Base-by-base conservation (phyloP, 2,329 filamentous ascomycete species). In the Trichoderma sp. region DNA sequence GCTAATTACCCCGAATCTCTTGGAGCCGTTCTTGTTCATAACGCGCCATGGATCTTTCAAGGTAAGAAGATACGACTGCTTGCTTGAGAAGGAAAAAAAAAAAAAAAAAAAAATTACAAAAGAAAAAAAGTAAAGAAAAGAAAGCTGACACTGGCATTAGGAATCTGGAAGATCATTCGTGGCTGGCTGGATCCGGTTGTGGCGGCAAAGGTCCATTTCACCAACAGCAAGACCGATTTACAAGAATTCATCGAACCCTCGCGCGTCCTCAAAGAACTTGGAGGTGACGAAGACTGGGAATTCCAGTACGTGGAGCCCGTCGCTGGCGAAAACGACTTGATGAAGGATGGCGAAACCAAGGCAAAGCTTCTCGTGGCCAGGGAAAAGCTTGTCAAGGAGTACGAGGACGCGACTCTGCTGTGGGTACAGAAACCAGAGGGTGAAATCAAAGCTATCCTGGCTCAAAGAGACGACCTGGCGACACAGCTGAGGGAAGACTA, bases 121-220 rank as follows among this genome's bases (percentile, higher is more conserved):
- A 19, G 12, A 15, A 39, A 32, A n/a, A n/a, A n/a, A n/a, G n/a
- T n/a, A n/a, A n/a, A 29, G 25, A n/a, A 15, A 32, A 8, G 25
- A 27, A 0, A 5, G 29, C 65, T 69, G 4, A 68, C 59, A 5
- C n/a, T 32, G 19, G 12, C 6, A 5, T 34, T 68, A 92, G 91
- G 92, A n/a, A 92, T 98, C 71, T 98, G 94, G 95, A 93, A 89
- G 77, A 92, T 99, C 71, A 97, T 99, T 76, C 90, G 89, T 71
- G 93, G 94, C 72, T 99, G 95, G 95, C 87, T 99, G 42, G 95
- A 99, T 77, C 95, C 95, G 2, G 94, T 99, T 4, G 94, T 99
- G 32, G 95, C 95, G 27, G 86, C 87, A 76, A 99, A 99, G 80
- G 91, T 99, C 22, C 89, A 97, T 78, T 98, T 98, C 78, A 95